phyloP scores from a whole-genome alignment of 2,329 filamentous ascomycete genomes.

The Colletotrichum simmondsii region DNA sequence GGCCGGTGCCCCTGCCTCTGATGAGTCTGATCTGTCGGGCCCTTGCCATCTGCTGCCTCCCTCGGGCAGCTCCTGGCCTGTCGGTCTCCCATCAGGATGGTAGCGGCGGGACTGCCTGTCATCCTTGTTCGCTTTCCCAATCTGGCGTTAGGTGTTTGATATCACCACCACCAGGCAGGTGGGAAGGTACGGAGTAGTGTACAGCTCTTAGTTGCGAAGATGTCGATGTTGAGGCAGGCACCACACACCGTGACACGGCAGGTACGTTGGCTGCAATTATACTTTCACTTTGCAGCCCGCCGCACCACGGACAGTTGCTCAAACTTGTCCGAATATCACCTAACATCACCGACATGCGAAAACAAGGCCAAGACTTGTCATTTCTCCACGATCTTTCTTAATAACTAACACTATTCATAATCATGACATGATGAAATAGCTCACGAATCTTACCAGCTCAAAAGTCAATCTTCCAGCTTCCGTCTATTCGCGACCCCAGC shows the following conservation, averaged over 20 bases:
- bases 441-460: neutral
- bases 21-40: neutral
- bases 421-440: constrained; percentile 1
- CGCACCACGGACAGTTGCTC: no score
- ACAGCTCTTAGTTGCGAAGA: neutral
- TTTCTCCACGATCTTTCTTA: neutral
- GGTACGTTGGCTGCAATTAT: neutral
- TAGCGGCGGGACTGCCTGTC: constrained; percentile 21
- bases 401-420: neutral
- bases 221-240: neutral
- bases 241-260: neutral
- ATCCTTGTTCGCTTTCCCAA: constrained; percentile 23
- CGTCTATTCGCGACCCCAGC: neutral
- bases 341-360: neutral
- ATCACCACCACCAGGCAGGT: neutral
- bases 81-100: constrained; percentile 27
- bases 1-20: constrained; percentile 8
- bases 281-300: neutral
- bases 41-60: neutral
- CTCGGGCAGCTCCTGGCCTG: constrained; percentile 4
- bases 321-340: neutral
- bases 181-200: no score
- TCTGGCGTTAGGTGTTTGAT: constrained; percentile 1
- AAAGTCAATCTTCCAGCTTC: neutral
- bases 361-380: neutral